Base-by-base conservation (phyloP, 2,329 filamentous ascomycete genomes). In the Fusarium graminum region DNA sequence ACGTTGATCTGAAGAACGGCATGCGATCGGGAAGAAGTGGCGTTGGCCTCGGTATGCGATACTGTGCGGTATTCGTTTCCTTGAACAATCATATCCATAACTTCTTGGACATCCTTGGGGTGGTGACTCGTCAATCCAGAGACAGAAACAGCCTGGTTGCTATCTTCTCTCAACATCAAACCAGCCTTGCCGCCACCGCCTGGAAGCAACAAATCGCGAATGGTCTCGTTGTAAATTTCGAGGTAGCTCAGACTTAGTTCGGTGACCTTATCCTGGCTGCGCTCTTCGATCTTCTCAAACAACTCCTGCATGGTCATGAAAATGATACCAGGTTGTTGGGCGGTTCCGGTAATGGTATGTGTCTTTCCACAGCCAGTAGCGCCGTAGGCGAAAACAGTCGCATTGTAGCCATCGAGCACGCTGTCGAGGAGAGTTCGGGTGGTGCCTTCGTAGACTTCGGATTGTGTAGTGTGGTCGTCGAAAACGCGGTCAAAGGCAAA, bases 171-270 rank as follows among this genome's bases (percentile, higher is more conserved):
- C 39, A 99, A 85, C 90, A 95, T 97, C 67, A 99, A 80, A 4
- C 93, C 91, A 68, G 89, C 86, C 80, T 94, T 95, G 79, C 89
- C 92, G 36, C 90, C 92, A 25, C 90, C 41, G 28, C 55, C 90
- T 1, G 92, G 91, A n/a, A 95, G 90, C 41, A 99, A 84, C 74
- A 99, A 81, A 80, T 99, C 95, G 51, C 95, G 92, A 73, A 99
- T 99, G 0, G 94, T 97, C 81, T 99, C 95, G 76, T 99, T 99
- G 84, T 99, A 99, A 67, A 99, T 99, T 76, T 99, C 95, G 36
- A 99, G 85, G 74, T 98, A 99, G 0, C 94, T 97, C 16, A 99
- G 86, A 0, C 94, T 93, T 52, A 99, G 83, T 74, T 98, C 95
- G 5, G 93, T 95, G 28, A 89, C 84, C 79, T 97, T 98, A 62